Evolutionary conservation across 805 yeast species (phyloP), one percentile per base, ranked within the genome.

Genomic region (Wickerhamiella occidentalis): DNA sequence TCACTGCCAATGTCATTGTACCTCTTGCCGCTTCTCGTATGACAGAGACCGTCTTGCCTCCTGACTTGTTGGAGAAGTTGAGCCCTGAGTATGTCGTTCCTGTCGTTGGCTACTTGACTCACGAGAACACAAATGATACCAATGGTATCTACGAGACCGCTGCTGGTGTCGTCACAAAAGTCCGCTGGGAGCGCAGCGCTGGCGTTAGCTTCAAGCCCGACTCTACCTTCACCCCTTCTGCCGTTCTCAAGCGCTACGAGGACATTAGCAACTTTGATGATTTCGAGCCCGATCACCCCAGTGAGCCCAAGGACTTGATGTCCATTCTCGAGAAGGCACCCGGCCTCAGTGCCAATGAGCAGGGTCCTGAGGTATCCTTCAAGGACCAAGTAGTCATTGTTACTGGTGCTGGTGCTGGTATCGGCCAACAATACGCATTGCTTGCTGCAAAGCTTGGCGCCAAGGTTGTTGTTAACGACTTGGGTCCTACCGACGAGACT

Each of bases 381-480:
- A 78, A 78, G 62, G 87, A 73, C 57, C 85, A 84, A 68, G 96
- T 90, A 50, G 96, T 86, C 30, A 75, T 90, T 51, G 78, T 90
- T 50, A 90, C 97, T 15, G 98, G 98, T 55, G 88, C 96, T 38
- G 96, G 96, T 54, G 80, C 84, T 45, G 98, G 98, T 43, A 74
- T 90, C 58, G 98, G 98, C 54, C 79, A 82, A 63, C 83, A 87
- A 51, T 94, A 90, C 68, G 95, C 97, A 3, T 67, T 78, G 46
- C 74, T 77, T 63, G 82, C 83, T 63, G 96, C 94, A 50, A 81
- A 76, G 64, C 85, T 85, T 59, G 98, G 97, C 53, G 96, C 96
- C 23, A 86, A 82, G 68, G 92, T 90, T 53, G 94, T 92, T 40
- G 92, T 90, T 33, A 90, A 92, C 64, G 97, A 90, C 65, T 80